Evolutionary conservation across 2,329 filamentous ascomycete genomes (phyloP).

Genomic region (Colletotrichum limetticola): DNA sequence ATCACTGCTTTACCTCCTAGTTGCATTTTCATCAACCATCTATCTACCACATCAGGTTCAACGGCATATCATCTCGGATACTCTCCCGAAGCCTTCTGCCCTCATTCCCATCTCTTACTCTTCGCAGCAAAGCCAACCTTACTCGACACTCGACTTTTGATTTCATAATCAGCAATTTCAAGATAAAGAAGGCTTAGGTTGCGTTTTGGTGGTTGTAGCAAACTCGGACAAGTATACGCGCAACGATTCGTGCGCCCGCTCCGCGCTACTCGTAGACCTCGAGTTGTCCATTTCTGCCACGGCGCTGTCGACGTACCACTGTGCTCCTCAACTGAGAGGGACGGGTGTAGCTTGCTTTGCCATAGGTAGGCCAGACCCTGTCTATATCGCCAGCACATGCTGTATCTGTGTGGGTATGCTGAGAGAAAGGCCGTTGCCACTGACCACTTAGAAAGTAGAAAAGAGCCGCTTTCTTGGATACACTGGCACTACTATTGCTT

Average conservation of each 20-base stretch:
- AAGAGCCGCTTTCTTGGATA: not conserved
- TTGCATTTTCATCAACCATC: not conserved
- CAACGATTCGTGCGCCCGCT: not conserved
- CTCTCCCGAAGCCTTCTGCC: not conserved
- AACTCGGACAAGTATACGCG: not conserved
- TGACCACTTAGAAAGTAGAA: constrained; percentile 1
- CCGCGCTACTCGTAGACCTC: not conserved
- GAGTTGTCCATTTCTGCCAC: not conserved
- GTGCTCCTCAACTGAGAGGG: not conserved
- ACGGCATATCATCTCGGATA: not conserved
- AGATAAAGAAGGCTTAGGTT: not conserved
- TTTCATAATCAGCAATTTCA: too few relatives aligned
- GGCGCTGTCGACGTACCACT: not conserved
- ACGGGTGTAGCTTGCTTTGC: not conserved
- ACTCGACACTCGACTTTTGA: too few relatives aligned
- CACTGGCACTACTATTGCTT: not conserved
- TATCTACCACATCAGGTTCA: not conserved
- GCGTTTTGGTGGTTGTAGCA: not conserved
- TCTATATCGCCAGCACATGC: constrained; percentile 8
- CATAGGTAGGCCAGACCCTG: constrained; percentile 1
- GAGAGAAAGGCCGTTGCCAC: not conserved
- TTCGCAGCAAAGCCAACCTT: not conserved
- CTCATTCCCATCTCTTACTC: not conserved
- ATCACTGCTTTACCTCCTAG: not conserved
- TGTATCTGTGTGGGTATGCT: not conserved